phyloP scores from a whole-genome alignment of 441 rosid species.

The Viola pubescens region DNA sequence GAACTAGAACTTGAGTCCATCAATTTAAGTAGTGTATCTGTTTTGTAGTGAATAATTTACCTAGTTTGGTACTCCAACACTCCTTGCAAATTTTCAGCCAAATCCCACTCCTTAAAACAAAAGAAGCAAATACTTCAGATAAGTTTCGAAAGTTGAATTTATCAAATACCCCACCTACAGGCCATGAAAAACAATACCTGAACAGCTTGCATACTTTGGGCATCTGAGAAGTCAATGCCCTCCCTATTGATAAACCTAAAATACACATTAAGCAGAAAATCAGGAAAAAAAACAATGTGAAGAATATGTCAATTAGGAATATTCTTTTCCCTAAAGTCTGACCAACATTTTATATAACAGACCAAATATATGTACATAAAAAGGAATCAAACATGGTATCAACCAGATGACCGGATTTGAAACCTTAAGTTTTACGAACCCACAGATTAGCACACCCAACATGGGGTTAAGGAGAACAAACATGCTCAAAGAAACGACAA shows the following conservation, averaged over 20 bases:
- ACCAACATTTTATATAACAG: no score
- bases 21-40: neutral
- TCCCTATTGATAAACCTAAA: slow-evolving; percentile 78
- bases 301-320: neutral
- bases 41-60: slow-evolving; percentile 25
- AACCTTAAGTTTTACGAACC: no score
- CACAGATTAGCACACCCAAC: no score
- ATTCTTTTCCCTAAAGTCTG: no score
- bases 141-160: slow-evolving; percentile 1
- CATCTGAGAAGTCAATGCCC: slow-evolving; percentile 93
- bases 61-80: slow-evolving; percentile 85
- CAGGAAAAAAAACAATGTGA: neutral
- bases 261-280: slow-evolving; percentile 10
- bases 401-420: no score
- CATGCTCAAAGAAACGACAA: no score
- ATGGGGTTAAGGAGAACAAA: no score
- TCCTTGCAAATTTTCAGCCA: slow-evolving; percentile 79
- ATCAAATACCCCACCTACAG: slow-evolving; percentile 2
- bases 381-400: no score
- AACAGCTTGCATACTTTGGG: slow-evolving; percentile 79
- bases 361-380: no score
- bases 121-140: neutral
- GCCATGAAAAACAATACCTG: slow-evolving; percentile 47
- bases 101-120: slow-evolving; percentile 71
- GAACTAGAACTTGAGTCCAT: slow-evolving; percentile 1